Evolutionary conservation across 2,329 filamentous ascomycete species (phyloP), one percentile per base, ranked within the genome.

Genomic region (Aspergillus sp.): DNA sequence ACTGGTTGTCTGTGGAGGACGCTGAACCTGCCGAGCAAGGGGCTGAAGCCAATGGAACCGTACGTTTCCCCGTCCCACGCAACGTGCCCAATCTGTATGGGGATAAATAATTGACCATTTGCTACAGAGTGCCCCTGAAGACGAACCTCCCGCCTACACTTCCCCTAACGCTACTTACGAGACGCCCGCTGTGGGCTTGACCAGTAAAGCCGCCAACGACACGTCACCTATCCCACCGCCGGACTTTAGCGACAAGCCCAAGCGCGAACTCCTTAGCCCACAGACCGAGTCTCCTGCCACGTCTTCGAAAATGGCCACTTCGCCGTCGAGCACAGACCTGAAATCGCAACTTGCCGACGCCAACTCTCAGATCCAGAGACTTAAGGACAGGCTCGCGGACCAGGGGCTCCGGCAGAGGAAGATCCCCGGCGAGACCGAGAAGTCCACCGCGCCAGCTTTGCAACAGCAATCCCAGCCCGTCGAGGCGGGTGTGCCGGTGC

Each of bases 401-500:
- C 83, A 86, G 58, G 91, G 90, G 36, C 78, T 96, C 61, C 84
- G 91, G 71, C 90, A 96, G 81, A 86, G 92, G 67, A 96, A 95
- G 80, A 80, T 83, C 16, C 85, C 84, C 67, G 75, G 73, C 46
- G 77, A 85, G 54, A 80, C 83, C 61, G 80, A 81, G 59, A 86
- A 83, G 74, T 80, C 77, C 52, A 69, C 74, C 55, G 74, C 71
- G 50, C 80, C 75, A 63, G 81, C 78, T 76, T 79, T 80, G 62
- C 82, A 82, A 65, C 85, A 85, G 70, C 82, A 82, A 68, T 81
- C 80, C 75, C 74, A 87, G 78, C 66, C 79, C 47, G 75, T 80
- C 20, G 87, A 92, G 68, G 56, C 71, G 20, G 94, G 95, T 22
- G 94, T 99, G 3, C 88, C 95, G 0, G 86, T 99, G 53, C 89